phyloP scores from a whole-genome alignment of 306 rosid species.

The Quercus wislizeni region DNA sequence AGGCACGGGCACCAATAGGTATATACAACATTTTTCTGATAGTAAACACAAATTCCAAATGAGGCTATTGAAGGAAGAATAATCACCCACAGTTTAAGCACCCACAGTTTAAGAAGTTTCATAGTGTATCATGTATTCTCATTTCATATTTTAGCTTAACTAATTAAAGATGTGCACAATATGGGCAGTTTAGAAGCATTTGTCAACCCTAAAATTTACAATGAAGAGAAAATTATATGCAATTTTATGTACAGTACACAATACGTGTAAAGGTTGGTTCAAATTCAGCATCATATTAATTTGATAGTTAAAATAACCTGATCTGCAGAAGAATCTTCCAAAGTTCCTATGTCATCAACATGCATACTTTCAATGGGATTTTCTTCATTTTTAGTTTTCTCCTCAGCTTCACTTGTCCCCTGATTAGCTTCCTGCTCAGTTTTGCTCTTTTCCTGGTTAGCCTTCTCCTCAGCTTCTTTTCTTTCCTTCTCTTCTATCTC shows the following conservation, averaged over 20 bases:
- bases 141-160: not conserved
- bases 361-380: conserved; percentile 29
- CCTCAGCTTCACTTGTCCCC: conserved; percentile 34
- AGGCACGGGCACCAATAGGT: not conserved
- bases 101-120: conserved; percentile 12
- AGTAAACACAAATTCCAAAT: not conserved
- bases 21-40: not conserved
- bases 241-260: not conserved
- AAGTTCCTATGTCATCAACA: conserved; percentile 39
- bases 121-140: not conserved
- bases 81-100: conserved; percentile 8
- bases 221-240: not conserved
- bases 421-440: conserved; percentile 30
- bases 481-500: conserved; percentile 62
- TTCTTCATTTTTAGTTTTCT: conserved; percentile 37
- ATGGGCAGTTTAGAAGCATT: not conserved
- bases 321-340: conserved; percentile 39
- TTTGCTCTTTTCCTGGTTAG: conserved; percentile 29
- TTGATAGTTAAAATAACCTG: conserved; percentile 39
- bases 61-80: not conserved
- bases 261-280: conserved; percentile 5
- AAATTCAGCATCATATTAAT: conserved; percentile 12
- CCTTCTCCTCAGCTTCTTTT: conserved; percentile 62
- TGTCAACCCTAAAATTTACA: not conserved
- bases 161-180: not conserved